Base-by-base conservation (phyloP, 2,329 filamentous ascomycete genomes). In the Passalora sequoiae region DNA sequence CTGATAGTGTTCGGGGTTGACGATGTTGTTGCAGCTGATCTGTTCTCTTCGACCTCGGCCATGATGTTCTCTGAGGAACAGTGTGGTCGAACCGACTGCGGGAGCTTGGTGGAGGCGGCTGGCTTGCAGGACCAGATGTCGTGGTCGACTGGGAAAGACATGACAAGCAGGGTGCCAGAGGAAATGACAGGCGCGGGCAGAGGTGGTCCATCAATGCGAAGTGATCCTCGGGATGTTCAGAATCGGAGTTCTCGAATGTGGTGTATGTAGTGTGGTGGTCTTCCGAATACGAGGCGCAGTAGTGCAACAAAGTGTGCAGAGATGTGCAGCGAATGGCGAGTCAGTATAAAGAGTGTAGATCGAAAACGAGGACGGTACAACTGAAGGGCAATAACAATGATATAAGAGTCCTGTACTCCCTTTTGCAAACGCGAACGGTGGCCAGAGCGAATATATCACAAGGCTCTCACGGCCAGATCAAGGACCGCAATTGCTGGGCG, bases 141-240 rank as follows among this genome's bases (percentile, higher is more conserved):
- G 40, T 25, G 16, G 36, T 46, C 27, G 42, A 39, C 31, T 50
- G 44, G 4, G 57, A 58, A 27, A 61, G 57, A 43, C 59, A 61
- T 44, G 55, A 51, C 28, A 61, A 47, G 53, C 59, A 61, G 30
- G 59, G 56, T 41, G 56, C 55, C 17, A 53, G 41, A 12, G 59
- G 57, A 31, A 56, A 59, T 5, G 53, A 53, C 12, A 54, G 46
- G 20, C 57, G 47, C 27, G 59, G 59, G 49, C 59, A 61, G 17
- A 61, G 55, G 36, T 61, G 59, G 38, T 61, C 58, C 59, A 61
- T 60, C 44, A 43, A 42, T 35, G n/a, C n/a, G n/a, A n/a, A 20
- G 15, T 41, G 28, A 7, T 25, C 8, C 15, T 19, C 24, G 32
- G 28, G 21, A 13, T 29, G 27, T n/a, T n/a, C n/a, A n/a, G n/a